phyloP scores from a whole-genome alignment of 2,329 filamentous ascomycete genomes.

The Pseudodiploospora longispora region DNA sequence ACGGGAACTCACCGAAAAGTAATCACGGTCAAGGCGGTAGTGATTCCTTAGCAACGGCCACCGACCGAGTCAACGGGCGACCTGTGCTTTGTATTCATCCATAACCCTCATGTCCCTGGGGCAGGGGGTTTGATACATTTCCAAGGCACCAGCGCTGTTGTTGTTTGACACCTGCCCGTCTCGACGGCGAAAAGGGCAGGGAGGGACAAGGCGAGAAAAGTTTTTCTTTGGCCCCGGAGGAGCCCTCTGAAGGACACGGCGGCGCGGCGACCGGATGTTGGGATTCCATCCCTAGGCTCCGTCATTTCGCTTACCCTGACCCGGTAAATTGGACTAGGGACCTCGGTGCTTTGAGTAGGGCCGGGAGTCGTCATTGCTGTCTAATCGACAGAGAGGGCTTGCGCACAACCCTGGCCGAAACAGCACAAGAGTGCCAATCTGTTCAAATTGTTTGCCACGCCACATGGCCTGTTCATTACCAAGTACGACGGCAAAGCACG shows the following conservation, averaged over 20 bases:
- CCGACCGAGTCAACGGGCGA: too few relatives aligned
- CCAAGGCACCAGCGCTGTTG: slow-evolving; percentile 5
- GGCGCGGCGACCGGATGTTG: slow-evolving; percentile 6
- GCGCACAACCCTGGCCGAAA: background rate
- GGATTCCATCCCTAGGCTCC: slow-evolving; percentile 17
- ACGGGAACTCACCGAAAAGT: too few relatives aligned
- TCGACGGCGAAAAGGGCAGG: slow-evolving; percentile 3
- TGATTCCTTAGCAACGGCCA: too few relatives aligned
- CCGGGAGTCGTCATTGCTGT: slow-evolving; percentile 7
- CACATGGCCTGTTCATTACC: background rate
- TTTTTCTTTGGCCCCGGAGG: slow-evolving; percentile 4
- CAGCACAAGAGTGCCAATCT: slow-evolving; percentile 1
- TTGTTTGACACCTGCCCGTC: slow-evolving; percentile 5
- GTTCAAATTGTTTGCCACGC: slow-evolving; percentile 1
- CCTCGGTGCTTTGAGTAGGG: slow-evolving; percentile 7
- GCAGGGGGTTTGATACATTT: slow-evolving; percentile 5
- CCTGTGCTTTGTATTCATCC: too few relatives aligned
- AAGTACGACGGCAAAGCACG: too few relatives aligned
- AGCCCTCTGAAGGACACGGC: slow-evolving; percentile 1
- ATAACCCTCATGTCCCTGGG: background rate
- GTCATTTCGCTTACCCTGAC: slow-evolving; percentile 28
- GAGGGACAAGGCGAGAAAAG: slow-evolving; percentile 5
- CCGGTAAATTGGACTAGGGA: slow-evolving; percentile 24
- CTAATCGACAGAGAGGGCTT: background rate
- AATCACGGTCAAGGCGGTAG: too few relatives aligned